Evolutionary conservation across 2,329 filamentous ascomycete species (phyloP).

Genomic region (Ophiostoma pallidulum): DNA sequence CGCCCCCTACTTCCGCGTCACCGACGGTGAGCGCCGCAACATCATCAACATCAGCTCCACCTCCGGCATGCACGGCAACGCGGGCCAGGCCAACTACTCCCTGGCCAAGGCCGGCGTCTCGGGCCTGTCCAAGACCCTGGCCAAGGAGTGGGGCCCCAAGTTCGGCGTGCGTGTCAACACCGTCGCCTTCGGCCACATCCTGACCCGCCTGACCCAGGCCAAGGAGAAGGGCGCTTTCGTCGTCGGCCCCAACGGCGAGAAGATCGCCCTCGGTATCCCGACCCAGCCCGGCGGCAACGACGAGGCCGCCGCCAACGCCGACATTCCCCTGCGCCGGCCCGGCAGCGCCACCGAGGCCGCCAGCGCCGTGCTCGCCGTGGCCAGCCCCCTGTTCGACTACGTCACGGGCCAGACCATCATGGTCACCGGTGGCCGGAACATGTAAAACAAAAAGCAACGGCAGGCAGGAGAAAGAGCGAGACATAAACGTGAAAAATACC

Average conservation of each 20-base stretch:
- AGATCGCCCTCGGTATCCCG: conserved; percentile 66
- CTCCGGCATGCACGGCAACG: conserved; percentile 75
- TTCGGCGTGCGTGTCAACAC: conserved; percentile 80
- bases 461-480: no score
- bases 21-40: conserved; percentile 66
- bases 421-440: conserved; percentile 67
- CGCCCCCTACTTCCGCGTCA: conserved; percentile 79
- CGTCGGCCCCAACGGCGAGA: conserved; percentile 63
- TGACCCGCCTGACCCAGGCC: conserved; percentile 69
- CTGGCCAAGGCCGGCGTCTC: conserved; percentile 76
- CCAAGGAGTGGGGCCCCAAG: conserved; percentile 80
- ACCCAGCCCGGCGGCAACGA: conserved; percentile 37
- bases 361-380: conserved; percentile 64
- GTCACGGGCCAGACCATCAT: conserved; percentile 80
- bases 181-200: conserved; percentile 73
- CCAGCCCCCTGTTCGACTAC: conserved; percentile 74
- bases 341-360: conserved; percentile 76
- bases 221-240: conserved; percentile 80
- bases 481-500: no score
- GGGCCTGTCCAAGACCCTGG: conserved; percentile 79
- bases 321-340: conserved; percentile 70
- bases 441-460: no score
- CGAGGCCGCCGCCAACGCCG: conserved; percentile 40
- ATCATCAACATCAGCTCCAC: conserved; percentile 81
- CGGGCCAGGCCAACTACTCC: conserved; percentile 84